Evolutionary conservation across 345 rosid species (phyloP).

Genomic region (Acer saccharum): DNA sequence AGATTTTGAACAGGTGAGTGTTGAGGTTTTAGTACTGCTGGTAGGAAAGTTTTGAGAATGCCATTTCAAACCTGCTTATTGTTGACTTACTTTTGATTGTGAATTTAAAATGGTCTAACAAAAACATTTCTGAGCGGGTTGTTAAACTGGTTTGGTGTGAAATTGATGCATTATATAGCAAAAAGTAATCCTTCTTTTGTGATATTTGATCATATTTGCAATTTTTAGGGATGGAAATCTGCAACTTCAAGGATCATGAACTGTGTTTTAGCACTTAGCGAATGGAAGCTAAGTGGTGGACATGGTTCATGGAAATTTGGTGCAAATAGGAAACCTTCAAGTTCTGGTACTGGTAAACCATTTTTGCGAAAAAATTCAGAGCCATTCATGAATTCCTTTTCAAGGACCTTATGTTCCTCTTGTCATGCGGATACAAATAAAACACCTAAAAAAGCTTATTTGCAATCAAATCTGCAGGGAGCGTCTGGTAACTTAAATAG

Average conservation of each 20-base stretch:
- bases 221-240: conserved; percentile 73
- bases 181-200: too few relatives aligned
- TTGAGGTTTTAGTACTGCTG: not conserved
- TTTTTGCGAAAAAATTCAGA: conserved; percentile 69
- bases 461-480: conserved; percentile 42
- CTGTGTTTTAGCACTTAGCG: conserved; percentile 74
- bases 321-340: conserved; percentile 48
- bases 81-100: not conserved
- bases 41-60: conserved; percentile 1
- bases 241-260: conserved; percentile 70
- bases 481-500: conserved; percentile 49
- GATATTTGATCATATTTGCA: conserved; percentile 3
- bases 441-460: not conserved
- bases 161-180: not conserved
- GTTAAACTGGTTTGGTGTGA: not conserved
- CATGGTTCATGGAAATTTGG: conserved; percentile 69
- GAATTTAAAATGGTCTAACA: not conserved
- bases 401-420: conserved; percentile 34
- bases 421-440: conserved; percentile 1
- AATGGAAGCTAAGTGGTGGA: conserved; percentile 81
- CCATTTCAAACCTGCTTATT: not conserved
- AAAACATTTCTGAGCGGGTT: not conserved
- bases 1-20: conserved; percentile 77
- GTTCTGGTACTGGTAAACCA: conserved; percentile 41
- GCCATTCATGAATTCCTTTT: conserved; percentile 60